These are phyloP conservation scores for Sporothrix schenckii DNA, from an alignment of 2,329 filamentous ascomycete species.

Conservation along the genomic window DNA sequence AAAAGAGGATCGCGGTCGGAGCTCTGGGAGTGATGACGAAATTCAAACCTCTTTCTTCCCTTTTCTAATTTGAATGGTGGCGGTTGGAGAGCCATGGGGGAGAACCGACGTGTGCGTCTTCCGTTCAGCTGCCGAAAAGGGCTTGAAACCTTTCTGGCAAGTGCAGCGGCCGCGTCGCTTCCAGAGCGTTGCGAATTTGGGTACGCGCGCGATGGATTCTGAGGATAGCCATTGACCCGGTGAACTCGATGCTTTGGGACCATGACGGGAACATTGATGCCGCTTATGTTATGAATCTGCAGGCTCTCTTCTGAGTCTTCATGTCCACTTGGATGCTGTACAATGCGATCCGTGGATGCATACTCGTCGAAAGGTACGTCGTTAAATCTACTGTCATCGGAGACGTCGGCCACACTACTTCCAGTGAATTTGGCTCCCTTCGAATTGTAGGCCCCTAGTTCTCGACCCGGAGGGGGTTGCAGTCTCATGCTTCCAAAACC, in stretches of 20 bases:
- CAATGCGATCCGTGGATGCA: constrained; percentile 40
- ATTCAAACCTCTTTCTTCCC: constrained; percentile 32
- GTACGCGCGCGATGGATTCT: constrained; percentile 37
- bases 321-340: constrained; percentile 37
- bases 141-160: constrained; percentile 29
- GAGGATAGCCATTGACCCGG: constrained; percentile 42
- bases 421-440: constrained; percentile 38
- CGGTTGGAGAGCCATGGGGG: constrained; percentile 28
- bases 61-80: constrained; percentile 19
- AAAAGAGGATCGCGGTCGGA: constrained; percentile 23
- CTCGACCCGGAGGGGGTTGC: not conserved
- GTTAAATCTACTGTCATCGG: constrained; percentile 42
- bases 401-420: constrained; percentile 52
- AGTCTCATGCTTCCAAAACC: constrained; percentile 38
- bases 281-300: constrained; percentile 35
- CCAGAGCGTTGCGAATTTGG: constrained; percentile 25
- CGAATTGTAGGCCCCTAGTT: constrained; percentile 2
- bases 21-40: constrained; percentile 31
- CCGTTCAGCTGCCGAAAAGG: constrained; percentile 33
- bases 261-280: constrained; percentile 40
- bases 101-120: constrained; percentile 22
- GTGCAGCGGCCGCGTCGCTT: constrained; percentile 6
- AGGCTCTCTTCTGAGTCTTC: constrained; percentile 33
- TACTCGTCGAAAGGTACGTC: constrained; percentile 35
- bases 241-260: constrained; percentile 41